A percentile compares a stretch with the other conserved stretches of the same genome.
Evolutionary conservation across 2,329 filamentous ascomycete species (phyloP).

Genomic region (Pyrenophora tritici-repentis): DNA sequence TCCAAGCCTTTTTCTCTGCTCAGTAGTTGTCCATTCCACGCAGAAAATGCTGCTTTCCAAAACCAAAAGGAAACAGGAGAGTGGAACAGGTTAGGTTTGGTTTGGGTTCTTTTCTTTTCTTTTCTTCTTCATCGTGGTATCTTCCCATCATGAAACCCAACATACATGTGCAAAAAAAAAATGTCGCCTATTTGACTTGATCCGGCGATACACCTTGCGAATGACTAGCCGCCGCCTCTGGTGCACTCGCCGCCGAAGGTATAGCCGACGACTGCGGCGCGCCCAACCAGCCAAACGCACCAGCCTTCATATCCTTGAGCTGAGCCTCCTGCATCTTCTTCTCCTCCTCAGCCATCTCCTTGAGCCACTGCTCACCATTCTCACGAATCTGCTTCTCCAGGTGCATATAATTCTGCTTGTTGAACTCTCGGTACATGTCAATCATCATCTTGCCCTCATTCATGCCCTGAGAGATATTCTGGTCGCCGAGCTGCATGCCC

Average conservation of each 20-base stretch:
- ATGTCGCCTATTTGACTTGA: constrained; percentile 15
- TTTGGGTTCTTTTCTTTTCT: not conserved
- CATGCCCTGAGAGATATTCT: constrained; percentile 74
- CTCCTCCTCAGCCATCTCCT: constrained; percentile 86
- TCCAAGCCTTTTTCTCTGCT: too few relatives aligned
- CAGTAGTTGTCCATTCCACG: too few relatives aligned
- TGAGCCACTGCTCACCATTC: constrained; percentile 93
- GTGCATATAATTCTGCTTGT: constrained; percentile 85
- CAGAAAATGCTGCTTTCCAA: too few relatives aligned
- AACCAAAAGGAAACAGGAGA: too few relatives aligned
- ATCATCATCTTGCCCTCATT: constrained; percentile 96
- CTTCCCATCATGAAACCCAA: constrained; percentile 1
- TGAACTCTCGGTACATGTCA: constrained; percentile 89
- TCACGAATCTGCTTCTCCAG: constrained; percentile 90
- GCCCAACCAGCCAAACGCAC: constrained; percentile 40
- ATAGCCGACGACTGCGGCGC: constrained; percentile 17
- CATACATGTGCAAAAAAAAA: not conserved
- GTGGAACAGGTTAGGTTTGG: too few relatives aligned
- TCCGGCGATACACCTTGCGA: constrained; percentile 15
- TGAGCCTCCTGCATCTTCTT: constrained; percentile 89
- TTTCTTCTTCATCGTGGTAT: constrained; percentile 3
- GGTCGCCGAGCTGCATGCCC: constrained; percentile 57
- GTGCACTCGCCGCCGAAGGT: constrained; percentile 22
- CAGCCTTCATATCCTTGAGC: constrained; percentile 84
- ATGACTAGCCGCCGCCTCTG: constrained; percentile 24